Base-by-base conservation (phyloP, 805 yeast species). In the Cyberlindnera euphorbiiphila region DNA sequence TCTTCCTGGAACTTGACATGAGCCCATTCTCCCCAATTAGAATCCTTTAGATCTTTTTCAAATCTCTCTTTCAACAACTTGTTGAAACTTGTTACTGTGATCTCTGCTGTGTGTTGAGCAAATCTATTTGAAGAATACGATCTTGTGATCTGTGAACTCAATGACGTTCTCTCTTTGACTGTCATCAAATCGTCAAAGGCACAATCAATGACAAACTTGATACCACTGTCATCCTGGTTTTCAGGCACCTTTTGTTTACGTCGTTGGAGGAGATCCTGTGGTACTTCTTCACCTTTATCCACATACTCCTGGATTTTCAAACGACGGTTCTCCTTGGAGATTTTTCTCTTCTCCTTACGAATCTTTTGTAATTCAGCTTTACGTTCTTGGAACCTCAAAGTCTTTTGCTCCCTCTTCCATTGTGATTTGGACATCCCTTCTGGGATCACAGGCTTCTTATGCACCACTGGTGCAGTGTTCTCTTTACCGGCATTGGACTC, bases 161-260 rank as follows among this genome's bases (percentile, higher is more conserved):
- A 61, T 15, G 95, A 85, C 2, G 74, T 73, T 14, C 68, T 60
- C 49, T 79, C 84, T 43, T 80, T 81, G 14, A 79, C 85, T 25
- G 72, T 75, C 98, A 93, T 93, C 52, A 84, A 55, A 30, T 85
- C 93, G 54, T 93, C 98, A 59, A 91, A 91, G 12, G 74, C 84
- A 62, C 98, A 91, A 61, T 91, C 98, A 46, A 89, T 55, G n/a
- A 89, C 64, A 19, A 89, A 67, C 6, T 58, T 63, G 7, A 78
- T 69, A 0, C 72, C 76, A 2, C 78, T 66, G 10, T 61, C 61
- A 2, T 45, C 49, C 53, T 81, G 88, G 11, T 66, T 62, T 16
- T 62, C 47, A 36, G 63, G 63, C 5, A 49, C 48, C 36, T 49
- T 53, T 26, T 41, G 45, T 18, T 38, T 68, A n/a, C 68, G 64